Evolutionary conservation across 2,329 filamentous ascomycete genomes (phyloP).

Genomic region (Fusarium secorum): DNA sequence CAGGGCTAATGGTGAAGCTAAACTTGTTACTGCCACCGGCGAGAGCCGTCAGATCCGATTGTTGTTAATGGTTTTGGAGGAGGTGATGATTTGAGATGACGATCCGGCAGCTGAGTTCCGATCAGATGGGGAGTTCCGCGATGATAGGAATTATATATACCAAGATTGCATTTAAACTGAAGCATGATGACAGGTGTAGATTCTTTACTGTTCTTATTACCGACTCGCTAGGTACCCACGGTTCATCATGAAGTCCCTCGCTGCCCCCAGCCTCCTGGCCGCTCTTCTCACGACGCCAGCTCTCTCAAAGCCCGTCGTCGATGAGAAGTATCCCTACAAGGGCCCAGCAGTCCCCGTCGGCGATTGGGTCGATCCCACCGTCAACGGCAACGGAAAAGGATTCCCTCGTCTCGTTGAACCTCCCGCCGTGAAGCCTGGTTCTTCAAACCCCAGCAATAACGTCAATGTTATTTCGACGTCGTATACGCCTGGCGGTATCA

Average conservation of each 20-base stretch:
- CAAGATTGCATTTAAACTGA: background rate
- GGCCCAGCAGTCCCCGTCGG: background rate
- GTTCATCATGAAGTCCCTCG: background rate
- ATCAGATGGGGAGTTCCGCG: background rate
- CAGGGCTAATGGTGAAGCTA: background rate
- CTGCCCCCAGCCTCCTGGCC: background rate
- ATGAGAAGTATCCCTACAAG: slow-evolving; percentile 1
- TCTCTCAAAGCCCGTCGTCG: background rate
- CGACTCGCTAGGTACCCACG: background rate
- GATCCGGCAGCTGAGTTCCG: background rate
- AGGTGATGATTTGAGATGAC: background rate
- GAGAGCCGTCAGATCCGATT: background rate
- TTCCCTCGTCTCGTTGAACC: background rate
- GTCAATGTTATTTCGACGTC: background rate
- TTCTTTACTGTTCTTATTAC: background rate
- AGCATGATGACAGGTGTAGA: background rate
- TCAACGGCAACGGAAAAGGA: background rate
- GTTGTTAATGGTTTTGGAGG: background rate
- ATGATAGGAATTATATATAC: background rate
- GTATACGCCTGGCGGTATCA: background rate
- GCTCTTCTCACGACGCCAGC: background rate
- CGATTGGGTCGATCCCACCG: background rate
- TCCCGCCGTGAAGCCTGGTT: background rate
- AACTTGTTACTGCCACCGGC: background rate
- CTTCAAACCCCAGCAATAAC: background rate